Percentiles rank a stretch among this genome's conserved stretches.
Conservation (phyloP, 2,329 filamentous ascomycete species). For the Talaromyces sp. region DNA sequence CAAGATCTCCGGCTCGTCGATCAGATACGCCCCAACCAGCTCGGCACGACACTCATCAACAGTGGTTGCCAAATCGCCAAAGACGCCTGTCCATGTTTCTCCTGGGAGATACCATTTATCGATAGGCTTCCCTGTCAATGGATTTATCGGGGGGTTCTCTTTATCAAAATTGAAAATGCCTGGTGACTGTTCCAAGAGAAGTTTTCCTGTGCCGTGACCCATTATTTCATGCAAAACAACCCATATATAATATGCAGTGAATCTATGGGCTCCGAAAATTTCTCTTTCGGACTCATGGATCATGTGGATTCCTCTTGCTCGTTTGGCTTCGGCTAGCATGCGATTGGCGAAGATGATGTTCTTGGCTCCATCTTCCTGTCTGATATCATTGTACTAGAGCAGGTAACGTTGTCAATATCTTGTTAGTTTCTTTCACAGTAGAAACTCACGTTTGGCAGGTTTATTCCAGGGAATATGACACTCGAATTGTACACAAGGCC, state of each 20-base stretch:
- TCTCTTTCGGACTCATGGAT: constrained; percentile 7
- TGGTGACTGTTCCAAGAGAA: constrained; percentile 45
- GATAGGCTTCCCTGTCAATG: constrained; percentile 18
- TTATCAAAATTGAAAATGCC: not conserved
- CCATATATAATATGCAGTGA: constrained; percentile 24
- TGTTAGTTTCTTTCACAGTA: not conserved
- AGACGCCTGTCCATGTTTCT: constrained; percentile 59
- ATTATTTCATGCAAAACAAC: constrained; percentile 48
- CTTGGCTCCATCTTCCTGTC: not conserved
- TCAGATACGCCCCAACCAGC: constrained; percentile 40
- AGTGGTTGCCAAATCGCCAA: constrained; percentile 53
- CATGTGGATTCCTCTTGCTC: constrained; percentile 13
- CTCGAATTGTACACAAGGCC: not conserved
- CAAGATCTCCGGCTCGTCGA: constrained; percentile 40
- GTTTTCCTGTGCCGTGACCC: constrained; percentile 59
- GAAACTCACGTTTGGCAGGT: not conserved
- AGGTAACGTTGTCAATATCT: not conserved
- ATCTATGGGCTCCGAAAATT: constrained; percentile 9
- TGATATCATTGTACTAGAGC: not conserved
- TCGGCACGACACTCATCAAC: constrained; percentile 53
- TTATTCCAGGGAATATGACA: not conserved
- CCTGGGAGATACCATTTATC: constrained; percentile 53
- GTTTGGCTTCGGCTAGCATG: not conserved
- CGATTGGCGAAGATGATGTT: not conserved
- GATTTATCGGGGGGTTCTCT: not conserved